phyloP scores from a whole-genome alignment of 495 filamentous ascomycete species.

The Aspergillus taichungensis region DNA sequence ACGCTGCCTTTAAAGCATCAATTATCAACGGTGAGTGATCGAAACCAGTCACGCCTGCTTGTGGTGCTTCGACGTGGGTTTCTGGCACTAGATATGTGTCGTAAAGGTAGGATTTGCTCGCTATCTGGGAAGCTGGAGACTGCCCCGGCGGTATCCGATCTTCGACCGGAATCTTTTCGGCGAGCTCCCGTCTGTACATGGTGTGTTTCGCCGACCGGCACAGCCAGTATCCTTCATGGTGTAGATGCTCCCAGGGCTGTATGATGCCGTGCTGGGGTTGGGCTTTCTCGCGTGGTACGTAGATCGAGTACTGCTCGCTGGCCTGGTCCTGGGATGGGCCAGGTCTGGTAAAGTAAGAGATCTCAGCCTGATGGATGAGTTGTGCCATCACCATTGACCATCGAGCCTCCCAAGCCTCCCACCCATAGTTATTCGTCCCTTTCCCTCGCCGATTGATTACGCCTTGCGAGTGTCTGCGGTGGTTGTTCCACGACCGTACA shows the following conservation, averaged over 20 bases:
- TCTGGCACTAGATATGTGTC: constrained; percentile 81
- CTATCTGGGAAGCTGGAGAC: constrained; percentile 59
- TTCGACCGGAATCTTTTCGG: constrained; percentile 61
- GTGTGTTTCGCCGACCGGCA: constrained; percentile 59
- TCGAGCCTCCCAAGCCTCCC: constrained; percentile 78
- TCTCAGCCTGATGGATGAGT: constrained; percentile 55
- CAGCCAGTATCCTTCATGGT: constrained; percentile 86
- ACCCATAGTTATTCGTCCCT: constrained; percentile 74
- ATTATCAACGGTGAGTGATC: constrained; percentile 58
- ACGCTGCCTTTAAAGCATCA: constrained; percentile 49
- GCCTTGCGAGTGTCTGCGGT: constrained; percentile 59
- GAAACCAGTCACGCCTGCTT: constrained; percentile 42
- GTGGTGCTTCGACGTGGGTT: constrained; percentile 60
- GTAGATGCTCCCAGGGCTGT: constrained; percentile 69
- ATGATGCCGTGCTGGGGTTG: constrained; percentile 54
- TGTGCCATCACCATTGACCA: constrained; percentile 79
- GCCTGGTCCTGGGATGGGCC: constrained; percentile 11
- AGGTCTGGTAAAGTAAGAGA: constrained; percentile 29
- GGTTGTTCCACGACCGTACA: constrained; percentile 64
- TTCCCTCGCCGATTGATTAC: constrained; percentile 74
- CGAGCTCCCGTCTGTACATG: constrained; percentile 48
- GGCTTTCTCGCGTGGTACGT: constrained; percentile 58
- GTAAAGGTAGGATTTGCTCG: constrained; percentile 60
- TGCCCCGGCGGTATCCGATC: constrained; percentile 59
- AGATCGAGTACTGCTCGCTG: constrained; percentile 33